Base-by-base conservation (phyloP, 179 eudicot genomes). In the Actinidia polygama region DNA sequence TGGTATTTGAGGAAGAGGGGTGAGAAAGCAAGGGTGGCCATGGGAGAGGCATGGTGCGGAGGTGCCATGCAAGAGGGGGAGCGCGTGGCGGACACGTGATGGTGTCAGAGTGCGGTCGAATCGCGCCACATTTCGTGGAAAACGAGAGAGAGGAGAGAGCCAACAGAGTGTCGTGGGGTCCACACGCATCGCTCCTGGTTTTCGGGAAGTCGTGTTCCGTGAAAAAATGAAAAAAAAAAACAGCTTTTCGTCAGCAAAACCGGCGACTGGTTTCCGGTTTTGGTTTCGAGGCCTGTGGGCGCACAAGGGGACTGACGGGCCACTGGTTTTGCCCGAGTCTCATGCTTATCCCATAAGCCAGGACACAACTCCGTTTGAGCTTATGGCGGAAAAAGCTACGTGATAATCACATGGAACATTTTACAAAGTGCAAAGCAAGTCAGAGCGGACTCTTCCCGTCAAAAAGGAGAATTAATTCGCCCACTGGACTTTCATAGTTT, bases 81-180 rank as follows among this genome's bases (percentile, higher is more conserved):
- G 95, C 92, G 97, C 97, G 97, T 92, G 97, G 30, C 0, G 0
- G 0, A 0, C 88, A 92, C 94, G 86, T 79, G 90, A 58, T 6
- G 21, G 8, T 88, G 87, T 89, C 92, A 90, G 95, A 30, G 81
- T 83, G 89, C 91, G 92, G 91, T 88, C 97, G 97, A 87, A 89
- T 90, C 91, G 93, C 91, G 93, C 91, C 95, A 88, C 95, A 86
- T 88, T 63, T 82, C 76, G 61, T 67, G 91, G 86, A 36, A 77
- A 19, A 46, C 57, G 72, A 23, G 79, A 15, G n/a, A n/a, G n/a
- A n/a, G n/a, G n/a, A n/a, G 50, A 2, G 19, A 21, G 68, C 4
- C 19, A 1, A 30, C 36, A 1, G 2, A 30, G 36, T 23, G 26
- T 4, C 16, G 67, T 26, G 84, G 78, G 79, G 50, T 82, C 87